Evolutionary conservation across 352 stramenopile genomes (phyloP).

Genomic region (Saprolegnia diclina): DNA sequence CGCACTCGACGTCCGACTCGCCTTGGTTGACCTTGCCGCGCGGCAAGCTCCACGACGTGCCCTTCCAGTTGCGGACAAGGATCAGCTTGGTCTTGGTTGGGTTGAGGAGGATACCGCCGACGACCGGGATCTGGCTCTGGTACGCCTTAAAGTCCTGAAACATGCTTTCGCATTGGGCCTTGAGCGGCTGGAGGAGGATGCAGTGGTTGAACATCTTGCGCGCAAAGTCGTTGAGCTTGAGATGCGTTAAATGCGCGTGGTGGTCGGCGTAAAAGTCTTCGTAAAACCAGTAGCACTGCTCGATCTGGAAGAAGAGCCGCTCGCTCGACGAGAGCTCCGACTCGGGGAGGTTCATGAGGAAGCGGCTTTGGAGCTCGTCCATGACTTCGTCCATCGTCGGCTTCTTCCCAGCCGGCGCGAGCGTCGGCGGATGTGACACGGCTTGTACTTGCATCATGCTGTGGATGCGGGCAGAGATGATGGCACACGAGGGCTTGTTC

Average conservation of each 20-base stretch:
- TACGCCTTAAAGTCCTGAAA: slow-evolving; percentile 93
- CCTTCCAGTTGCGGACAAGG: slow-evolving; percentile 89
- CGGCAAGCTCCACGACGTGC: slow-evolving; percentile 89
- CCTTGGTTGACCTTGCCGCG: slow-evolving; percentile 92
- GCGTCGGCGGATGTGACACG: not conserved
- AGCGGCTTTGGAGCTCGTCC: slow-evolving; percentile 94
- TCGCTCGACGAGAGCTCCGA: slow-evolving; percentile 87
- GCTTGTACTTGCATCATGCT: not conserved
- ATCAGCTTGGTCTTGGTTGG: slow-evolving; percentile 76
- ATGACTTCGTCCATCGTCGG: slow-evolving; percentile 83
- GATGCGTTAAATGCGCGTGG: slow-evolving; percentile 74
- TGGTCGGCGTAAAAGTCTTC: slow-evolving; percentile 94
- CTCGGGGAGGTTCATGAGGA: slow-evolving; percentile 91
- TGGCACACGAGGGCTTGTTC: not conserved
- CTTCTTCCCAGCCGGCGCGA: slow-evolving; percentile 13
- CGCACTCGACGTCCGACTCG: slow-evolving; percentile 84
- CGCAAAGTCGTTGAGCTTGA: slow-evolving; percentile 93
- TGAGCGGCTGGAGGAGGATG: slow-evolving; percentile 73
- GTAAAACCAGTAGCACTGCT: slow-evolving; percentile 98
- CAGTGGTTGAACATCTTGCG: slow-evolving; percentile 90
- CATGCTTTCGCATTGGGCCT: slow-evolving; percentile 86
- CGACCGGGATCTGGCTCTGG: slow-evolving; percentile 91
- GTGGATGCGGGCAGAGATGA: not conserved
- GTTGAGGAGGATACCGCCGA: slow-evolving; percentile 93
- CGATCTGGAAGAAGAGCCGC: slow-evolving; percentile 97